Base-by-base conservation (phyloP, 2,329 filamentous ascomycete species). In the Penicillium decumbens region DNA sequence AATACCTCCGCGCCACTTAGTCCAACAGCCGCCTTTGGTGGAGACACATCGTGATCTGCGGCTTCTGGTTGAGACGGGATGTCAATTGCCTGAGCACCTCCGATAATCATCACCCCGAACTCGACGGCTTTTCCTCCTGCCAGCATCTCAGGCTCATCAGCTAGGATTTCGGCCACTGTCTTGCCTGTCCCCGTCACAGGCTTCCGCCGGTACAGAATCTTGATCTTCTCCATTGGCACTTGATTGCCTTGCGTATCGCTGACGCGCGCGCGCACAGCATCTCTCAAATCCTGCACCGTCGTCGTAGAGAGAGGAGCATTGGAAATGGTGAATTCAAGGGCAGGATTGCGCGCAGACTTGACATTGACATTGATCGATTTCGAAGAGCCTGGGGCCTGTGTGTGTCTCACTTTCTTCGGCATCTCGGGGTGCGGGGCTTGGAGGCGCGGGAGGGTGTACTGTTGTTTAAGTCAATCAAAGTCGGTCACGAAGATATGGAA, bases 41-140 rank as follows among this genome's bases (percentile, higher is more conserved):
- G 60, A 49, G 55, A 63, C 27, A 37, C 25, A 50, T 61, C 54
- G 44, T 58, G 44, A 63, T 72, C 47, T 63, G 60, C 33, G 55
- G 63, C 67, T 58, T 67, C 56, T 58, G 64, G 59, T 46, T 51
- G 49, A 33, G 57, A 47, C 13, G 71, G 66, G 23, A 64, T 60
- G 50, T 72, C 73, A 28, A 74, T 60, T n/a, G 71, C 68, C 23
- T 73, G 72, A 20, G 77, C 81, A 12, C 89, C 90, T 3, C 87
- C 88, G 66, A 95, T 82, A 18, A 96, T 79, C 90, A 97, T 97
- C 47, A 96, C 80, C 1, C 83, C 83, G 55, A 97, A 84, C 68
- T 95, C 90, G 0, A 92, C 76, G 20, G 71, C 69, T 47, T 67
- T 71, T 9, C 73, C 76, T 1, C 70, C 58, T 59, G 49, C 51